Conservation (phyloP, 441 rosid species). For the Theobroma grandiflorum region DNA sequence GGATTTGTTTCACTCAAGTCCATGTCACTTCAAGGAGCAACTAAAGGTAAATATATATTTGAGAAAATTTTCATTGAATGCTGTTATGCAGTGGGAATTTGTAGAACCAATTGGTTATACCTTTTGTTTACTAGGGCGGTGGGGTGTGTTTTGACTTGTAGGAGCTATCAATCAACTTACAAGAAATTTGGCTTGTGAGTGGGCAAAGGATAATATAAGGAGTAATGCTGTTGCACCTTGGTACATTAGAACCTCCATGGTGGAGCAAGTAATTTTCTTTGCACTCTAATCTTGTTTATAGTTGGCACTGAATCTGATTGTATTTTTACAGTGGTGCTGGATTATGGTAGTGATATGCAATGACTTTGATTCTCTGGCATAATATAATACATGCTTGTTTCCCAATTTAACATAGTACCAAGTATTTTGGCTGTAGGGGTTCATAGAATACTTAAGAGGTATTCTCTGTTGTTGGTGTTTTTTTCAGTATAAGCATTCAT, state of each 20-base stretch:
- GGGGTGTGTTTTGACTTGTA: conserved; percentile 30
- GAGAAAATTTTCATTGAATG: not conserved
- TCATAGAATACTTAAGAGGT: not conserved
- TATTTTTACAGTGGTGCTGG: not conserved
- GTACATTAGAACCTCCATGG: conserved; percentile 75
- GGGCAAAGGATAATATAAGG: conserved; percentile 73
- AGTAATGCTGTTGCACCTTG: conserved; percentile 75
- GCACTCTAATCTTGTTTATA: not conserved
- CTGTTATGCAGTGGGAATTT: not conserved
- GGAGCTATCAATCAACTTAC: conserved; percentile 76
- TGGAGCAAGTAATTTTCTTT: conserved; percentile 56
- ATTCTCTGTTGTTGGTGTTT: not conserved
- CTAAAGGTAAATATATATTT: conserved; percentile 62
- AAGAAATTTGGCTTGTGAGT: conserved; percentile 65
- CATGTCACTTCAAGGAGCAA: conserved; percentile 74
- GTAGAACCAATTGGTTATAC: not conserved
- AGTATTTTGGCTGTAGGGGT: not conserved
- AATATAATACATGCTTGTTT: not conserved
- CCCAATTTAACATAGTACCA: not conserved
- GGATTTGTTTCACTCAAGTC: conserved; percentile 72
- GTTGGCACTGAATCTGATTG: not conserved
- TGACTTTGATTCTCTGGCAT: not conserved
- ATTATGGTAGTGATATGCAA: not conserved
- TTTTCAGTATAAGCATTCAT: not conserved
- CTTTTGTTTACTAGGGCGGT: not conserved